phyloP scores from a whole-genome alignment of 257 asterid genomes.

The Schizonepeta tenuifolia region DNA sequence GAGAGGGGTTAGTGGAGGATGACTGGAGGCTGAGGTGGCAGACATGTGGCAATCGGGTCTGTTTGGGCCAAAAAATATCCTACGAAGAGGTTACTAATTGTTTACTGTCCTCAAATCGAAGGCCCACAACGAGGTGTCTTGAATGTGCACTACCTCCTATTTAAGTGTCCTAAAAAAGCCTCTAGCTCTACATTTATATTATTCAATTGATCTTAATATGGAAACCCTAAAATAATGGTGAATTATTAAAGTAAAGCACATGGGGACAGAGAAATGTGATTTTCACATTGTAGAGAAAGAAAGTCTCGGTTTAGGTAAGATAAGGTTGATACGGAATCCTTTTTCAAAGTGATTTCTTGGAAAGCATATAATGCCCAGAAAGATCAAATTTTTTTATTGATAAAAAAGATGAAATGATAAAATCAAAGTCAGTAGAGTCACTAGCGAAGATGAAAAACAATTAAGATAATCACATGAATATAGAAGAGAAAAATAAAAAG shows the following conservation, averaged over 20 bases:
- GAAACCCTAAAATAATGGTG: conserved; percentile 2
- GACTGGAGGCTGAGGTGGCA: too few species aligned
- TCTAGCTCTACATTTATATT: too few species aligned
- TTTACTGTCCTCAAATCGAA: too few species aligned
- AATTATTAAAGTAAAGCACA: conserved; percentile 10
- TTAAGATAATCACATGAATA: conserved; percentile 51
- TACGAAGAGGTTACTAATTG: too few species aligned
- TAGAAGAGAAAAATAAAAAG: not conserved
- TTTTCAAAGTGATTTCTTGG: conserved; percentile 44
- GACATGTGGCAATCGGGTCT: too few species aligned
- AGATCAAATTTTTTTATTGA: conserved; percentile 7
- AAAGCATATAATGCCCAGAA: conserved; percentile 51
- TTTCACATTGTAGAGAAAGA: conserved; percentile 35
- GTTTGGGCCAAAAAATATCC: too few species aligned
- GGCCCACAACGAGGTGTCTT: too few species aligned
- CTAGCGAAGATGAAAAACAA: conserved; percentile 55
- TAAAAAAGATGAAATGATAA: not conserved
- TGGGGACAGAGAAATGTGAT: conserved; percentile 37
- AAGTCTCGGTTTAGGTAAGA: conserved; percentile 66
- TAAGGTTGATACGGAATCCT: conserved; percentile 38
- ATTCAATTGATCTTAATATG: conserved; percentile 4
- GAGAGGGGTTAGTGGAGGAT: too few species aligned
- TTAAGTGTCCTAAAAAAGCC: too few species aligned
- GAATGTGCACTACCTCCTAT: too few species aligned
- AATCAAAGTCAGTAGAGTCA: conserved; percentile 37